Base-by-base conservation (phyloP, 176 grass and related monocot species). In the Coix lacrymajobi region DNA sequence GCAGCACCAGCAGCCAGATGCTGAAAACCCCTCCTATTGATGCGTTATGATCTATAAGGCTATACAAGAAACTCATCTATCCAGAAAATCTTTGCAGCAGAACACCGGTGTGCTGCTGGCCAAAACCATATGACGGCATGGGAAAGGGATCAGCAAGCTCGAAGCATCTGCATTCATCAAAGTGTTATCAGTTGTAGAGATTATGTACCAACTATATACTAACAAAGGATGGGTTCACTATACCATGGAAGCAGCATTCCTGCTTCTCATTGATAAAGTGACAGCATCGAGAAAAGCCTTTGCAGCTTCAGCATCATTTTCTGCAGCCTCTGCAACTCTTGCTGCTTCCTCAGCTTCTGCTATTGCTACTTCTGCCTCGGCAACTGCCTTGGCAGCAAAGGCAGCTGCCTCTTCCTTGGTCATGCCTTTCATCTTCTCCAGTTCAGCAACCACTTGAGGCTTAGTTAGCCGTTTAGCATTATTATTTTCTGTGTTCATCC, bases 341-440 rank as follows among this genome's bases (percentile, higher is more conserved):
- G 82, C 74, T 84, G 96, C 96, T 61, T 93, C 81, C 85, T 93
- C 89, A 82, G 96, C 96, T 81, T 89, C 89, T 56, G 90, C 82
- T 0, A 93, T 79, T 7, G 90, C 90, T 45, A 85, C 40, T 89
- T 98, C 96, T 81, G 96, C 96, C 80, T 98, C 92, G 2, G 88
- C 90, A 85, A 98, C 96, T 73, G 88, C 88, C 86, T 86, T 88
- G 70, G 96, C 96, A 76, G 96, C 96, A 85, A 73, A 81, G 62
- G 85, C 89, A 54, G 90, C 96, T 79, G 96, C 90, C 72, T 95
- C 92, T 82, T 93, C 86, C 76, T 74, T 85, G 36, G 79, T 90
- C 90, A 92, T 86, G 82, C 48, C 30, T 83, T 67, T 80, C 87
- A 90, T 91, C 66, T 69, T 84, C 52, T 87, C 68, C 78, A 92